These are phyloP conservation scores for Neofusicoccum cordaticola DNA, from an alignment of 2,329 filamentous ascomycete genomes.

Conservation along the genomic window DNA sequence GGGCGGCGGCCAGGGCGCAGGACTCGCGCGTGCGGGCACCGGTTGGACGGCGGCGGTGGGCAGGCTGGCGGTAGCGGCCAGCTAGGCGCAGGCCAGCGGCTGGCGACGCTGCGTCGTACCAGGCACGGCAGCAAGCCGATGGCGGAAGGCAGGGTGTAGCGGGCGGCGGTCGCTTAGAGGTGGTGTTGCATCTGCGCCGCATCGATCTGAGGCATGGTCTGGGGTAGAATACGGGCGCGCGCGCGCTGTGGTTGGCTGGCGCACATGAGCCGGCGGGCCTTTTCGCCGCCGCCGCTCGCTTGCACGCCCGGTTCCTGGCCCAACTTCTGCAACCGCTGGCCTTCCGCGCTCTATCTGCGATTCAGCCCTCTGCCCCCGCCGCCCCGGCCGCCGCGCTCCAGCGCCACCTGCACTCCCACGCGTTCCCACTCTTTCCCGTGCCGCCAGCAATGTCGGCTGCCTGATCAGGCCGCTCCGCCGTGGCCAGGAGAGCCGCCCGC, in stretches of 20 bases:
- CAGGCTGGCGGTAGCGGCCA: not conserved
- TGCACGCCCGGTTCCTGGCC: not conserved
- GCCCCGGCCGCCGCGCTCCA: too few species aligned
- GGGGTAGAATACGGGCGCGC: not conserved
- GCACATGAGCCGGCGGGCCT: not conserved
- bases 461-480: not conserved
- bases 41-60: too few species aligned
- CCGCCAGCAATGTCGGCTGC: not conserved
- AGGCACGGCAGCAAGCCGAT: not conserved
- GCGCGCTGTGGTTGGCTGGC: not conserved
- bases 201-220: not conserved
- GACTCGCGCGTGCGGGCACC: too few species aligned
- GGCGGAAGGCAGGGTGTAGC: not conserved
- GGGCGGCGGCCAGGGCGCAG: too few species aligned
- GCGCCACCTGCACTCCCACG: not conserved
- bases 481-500: not conserved
- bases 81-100: not conserved
- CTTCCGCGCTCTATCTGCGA: not conserved
- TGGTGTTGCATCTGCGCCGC: not conserved
- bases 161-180: not conserved
- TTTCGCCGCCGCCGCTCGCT: not conserved
- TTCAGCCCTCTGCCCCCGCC: not conserved
- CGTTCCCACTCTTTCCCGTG: not conserved
- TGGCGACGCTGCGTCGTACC: not conserved
- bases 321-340: not conserved